phyloP scores from a whole-genome alignment of 2,329 filamentous ascomycete species.

The Dothiorella sarmentorum region DNA sequence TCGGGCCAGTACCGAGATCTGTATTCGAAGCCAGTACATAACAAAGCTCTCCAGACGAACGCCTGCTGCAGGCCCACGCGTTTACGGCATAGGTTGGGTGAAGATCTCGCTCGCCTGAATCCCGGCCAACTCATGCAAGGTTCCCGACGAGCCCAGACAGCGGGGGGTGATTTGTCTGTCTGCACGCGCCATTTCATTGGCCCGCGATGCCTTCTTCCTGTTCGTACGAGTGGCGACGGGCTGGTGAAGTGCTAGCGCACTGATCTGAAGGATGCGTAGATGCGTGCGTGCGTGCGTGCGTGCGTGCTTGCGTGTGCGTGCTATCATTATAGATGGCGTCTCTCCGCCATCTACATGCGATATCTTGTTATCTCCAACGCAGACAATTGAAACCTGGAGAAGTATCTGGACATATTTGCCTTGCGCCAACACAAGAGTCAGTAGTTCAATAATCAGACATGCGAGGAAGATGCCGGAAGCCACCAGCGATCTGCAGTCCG shows the following conservation, averaged over 20 bases:
- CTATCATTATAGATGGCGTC: too few species aligned
- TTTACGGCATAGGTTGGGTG: not conserved
- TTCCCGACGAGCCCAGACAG: not conserved
- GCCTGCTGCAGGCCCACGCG: not conserved
- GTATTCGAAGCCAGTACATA: too few species aligned
- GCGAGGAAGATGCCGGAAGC: constrained; percentile 11
- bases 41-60: not conserved
- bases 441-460: not conserved
- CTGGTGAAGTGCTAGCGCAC: not conserved
- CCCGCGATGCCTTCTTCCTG: too few species aligned
- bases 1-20: not conserved
- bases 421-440: not conserved
- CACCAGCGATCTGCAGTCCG: not conserved
- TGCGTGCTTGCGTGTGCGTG: too few species aligned
- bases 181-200: too few species aligned
- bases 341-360: too few species aligned
- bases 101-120: not conserved
- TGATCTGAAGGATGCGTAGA: too few species aligned
- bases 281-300: too few species aligned
- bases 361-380: not conserved
- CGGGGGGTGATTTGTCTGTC: constrained; percentile 1
- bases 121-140: not conserved
- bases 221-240: not conserved
- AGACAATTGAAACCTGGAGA: not conserved
- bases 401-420: not conserved